Evolutionary conservation across 2,329 filamentous ascomycete genomes (phyloP).

Genomic region (Nothopassalora personata): DNA sequence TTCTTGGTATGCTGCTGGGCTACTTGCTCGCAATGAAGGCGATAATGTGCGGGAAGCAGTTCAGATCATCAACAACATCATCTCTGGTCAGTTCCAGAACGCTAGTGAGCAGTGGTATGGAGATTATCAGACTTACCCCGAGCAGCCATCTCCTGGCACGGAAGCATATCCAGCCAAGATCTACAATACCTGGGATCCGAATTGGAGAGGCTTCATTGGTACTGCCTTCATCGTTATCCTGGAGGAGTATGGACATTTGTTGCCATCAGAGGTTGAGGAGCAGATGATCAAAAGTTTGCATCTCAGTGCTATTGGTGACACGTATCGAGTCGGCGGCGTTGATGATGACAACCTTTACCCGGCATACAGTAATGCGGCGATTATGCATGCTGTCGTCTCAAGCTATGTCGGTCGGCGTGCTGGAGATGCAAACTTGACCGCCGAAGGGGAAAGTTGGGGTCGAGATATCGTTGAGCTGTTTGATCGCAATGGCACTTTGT

Average conservation of each 20-base stretch:
- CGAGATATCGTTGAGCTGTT: slow-evolving; percentile 54
- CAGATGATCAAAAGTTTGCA: slow-evolving; percentile 51
- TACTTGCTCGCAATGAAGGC: slow-evolving; percentile 51
- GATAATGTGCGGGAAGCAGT: slow-evolving; percentile 48
- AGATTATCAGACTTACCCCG: slow-evolving; percentile 51
- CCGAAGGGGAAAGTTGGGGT: slow-evolving; percentile 52
- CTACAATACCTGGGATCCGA: slow-evolving; percentile 56
- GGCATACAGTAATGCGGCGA: slow-evolving; percentile 54
- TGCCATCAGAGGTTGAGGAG: slow-evolving; percentile 35
- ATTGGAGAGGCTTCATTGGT: slow-evolving; percentile 60
- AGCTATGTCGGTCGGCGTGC: slow-evolving; percentile 54
- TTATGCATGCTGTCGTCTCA: slow-evolving; percentile 59
- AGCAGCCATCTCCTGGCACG: slow-evolving; percentile 54
- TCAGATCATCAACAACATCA: slow-evolving; percentile 51
- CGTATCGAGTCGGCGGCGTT: slow-evolving; percentile 56
- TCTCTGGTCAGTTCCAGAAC: slow-evolving; percentile 50
- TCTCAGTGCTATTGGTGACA: slow-evolving; percentile 54
- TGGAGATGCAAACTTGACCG: slow-evolving; percentile 55
- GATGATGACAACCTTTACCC: slow-evolving; percentile 59
- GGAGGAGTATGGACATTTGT: slow-evolving; percentile 53
- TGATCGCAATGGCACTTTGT: slow-evolving; percentile 51
- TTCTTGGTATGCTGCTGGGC: slow-evolving; percentile 55
- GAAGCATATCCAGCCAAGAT: slow-evolving; percentile 46
- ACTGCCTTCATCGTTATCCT: slow-evolving; percentile 54
- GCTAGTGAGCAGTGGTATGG: slow-evolving; percentile 52